Percentiles rank a stretch among this genome's conserved stretches.
Conservation (phyloP, 352 stramenopile species). For the Blastocystis sp. region DNA sequence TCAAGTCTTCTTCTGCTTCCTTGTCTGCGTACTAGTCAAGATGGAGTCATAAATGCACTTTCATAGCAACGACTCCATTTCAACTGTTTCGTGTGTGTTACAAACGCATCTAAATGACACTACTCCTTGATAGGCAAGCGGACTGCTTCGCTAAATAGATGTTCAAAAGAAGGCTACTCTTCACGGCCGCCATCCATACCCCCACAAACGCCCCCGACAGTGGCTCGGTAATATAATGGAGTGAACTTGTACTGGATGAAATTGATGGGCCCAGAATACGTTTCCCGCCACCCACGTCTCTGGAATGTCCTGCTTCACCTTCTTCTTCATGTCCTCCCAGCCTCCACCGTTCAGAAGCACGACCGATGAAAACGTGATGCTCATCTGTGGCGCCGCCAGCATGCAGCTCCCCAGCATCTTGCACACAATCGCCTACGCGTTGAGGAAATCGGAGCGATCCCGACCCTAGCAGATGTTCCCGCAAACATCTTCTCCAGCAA, state of each 20-base stretch:
- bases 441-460: not conserved
- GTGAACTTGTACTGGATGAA: slow-evolving; percentile 65
- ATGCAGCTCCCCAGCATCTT: slow-evolving; percentile 62
- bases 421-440: slow-evolving; percentile 29
- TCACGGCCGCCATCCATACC: not conserved
- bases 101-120: not conserved
- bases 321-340: slow-evolving; percentile 59
- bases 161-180: slow-evolving; percentile 59
- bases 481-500: slow-evolving; percentile 61
- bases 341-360: slow-evolving; percentile 25
- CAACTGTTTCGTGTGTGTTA: not conserved
- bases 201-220: slow-evolving; percentile 39
- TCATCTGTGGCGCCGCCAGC: slow-evolving; percentile 62
- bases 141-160: slow-evolving; percentile 60
- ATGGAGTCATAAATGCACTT: too few species aligned
- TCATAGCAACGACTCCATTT: too few species aligned
- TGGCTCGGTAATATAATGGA: slow-evolving; percentile 61
- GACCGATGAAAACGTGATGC: slow-evolving; percentile 62
- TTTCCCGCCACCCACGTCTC: slow-evolving; percentile 54
- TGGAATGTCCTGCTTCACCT: slow-evolving; percentile 59
- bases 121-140: slow-evolving; percentile 38
- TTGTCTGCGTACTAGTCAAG: slow-evolving; percentile 42
- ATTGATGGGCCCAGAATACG: slow-evolving; percentile 49
- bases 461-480: slow-evolving; percentile 48
- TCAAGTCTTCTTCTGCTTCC: slow-evolving; percentile 46